Conservation (phyloP, 108 stramenopile genomes). For the Cylindrotheca closterium region DNA sequence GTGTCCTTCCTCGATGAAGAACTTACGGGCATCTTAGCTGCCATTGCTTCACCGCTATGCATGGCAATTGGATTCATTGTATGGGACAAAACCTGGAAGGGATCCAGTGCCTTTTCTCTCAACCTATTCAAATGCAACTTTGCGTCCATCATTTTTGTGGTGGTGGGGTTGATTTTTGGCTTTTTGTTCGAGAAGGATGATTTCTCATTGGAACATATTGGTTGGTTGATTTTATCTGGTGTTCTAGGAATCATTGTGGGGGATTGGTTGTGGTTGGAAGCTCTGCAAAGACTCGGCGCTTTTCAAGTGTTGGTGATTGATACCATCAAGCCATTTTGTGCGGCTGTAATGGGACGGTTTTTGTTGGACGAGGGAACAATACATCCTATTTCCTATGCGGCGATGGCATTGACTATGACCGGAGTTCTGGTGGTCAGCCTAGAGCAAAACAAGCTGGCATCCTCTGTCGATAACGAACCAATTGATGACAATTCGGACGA, state of each 20-base stretch:
- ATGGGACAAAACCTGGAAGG: constrained; percentile 74
- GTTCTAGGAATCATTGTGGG: constrained; percentile 81
- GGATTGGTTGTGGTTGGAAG: constrained; percentile 81
- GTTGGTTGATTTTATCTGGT: constrained; percentile 67
- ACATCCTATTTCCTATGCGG: constrained; percentile 25
- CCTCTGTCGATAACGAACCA: neutral
- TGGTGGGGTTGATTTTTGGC: constrained; percentile 34
- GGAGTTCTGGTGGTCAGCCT: constrained; percentile 70
- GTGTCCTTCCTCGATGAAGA: no score
- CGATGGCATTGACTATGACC: constrained; percentile 61
- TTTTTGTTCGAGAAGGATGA: constrained; percentile 15
- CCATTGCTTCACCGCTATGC: constrained; percentile 58
- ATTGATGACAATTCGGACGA: neutral
- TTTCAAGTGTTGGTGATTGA: constrained; percentile 81
- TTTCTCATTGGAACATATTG: constrained; percentile 28
- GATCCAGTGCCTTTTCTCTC: constrained; percentile 72
- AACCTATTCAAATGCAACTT: constrained; percentile 87
- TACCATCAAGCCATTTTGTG: constrained; percentile 81
- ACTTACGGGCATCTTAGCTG: constrained; percentile 44
- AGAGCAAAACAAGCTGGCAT: constrained; percentile 41
- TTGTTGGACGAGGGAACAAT: neutral
- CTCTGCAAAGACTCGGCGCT: constrained; percentile 75
- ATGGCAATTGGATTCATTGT: constrained; percentile 75
- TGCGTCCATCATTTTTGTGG: constrained; percentile 37
- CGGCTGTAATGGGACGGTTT: constrained; percentile 72